Evolutionary conservation across 2,329 filamentous ascomycete species (phyloP).

Genomic region (Aspergillus spinulosporus): DNA sequence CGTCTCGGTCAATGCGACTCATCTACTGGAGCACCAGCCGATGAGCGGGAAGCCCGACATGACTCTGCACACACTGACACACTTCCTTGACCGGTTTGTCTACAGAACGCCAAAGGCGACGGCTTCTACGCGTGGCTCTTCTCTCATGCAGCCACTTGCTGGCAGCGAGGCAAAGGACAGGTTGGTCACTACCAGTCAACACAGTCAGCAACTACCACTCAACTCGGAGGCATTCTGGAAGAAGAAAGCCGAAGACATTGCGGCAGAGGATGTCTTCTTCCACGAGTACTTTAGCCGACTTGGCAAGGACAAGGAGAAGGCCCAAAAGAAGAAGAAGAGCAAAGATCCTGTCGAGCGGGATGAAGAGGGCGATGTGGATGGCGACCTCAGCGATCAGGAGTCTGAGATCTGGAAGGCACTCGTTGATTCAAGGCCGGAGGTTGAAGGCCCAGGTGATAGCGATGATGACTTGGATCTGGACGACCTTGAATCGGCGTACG

Average conservation of each 20-base stretch:
- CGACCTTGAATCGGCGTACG: constrained; percentile 54
- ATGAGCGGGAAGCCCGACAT: constrained; percentile 88
- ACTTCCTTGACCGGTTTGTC: constrained; percentile 98
- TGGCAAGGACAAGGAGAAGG: constrained; percentile 57
- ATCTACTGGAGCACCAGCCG: constrained; percentile 66
- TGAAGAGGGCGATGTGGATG: constrained; percentile 39
- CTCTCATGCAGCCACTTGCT: constrained; percentile 93
- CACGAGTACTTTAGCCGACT: constrained; percentile 89
- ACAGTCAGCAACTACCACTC: constrained; percentile 64
- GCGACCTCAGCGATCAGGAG: constrained; percentile 60
- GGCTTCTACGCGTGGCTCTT: constrained; percentile 68
- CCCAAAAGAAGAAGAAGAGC: constrained; percentile 52
- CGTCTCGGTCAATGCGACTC: constrained; percentile 77
- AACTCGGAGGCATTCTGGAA: constrained; percentile 92
- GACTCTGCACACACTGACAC: constrained; percentile 83
- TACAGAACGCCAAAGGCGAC: constrained; percentile 84
- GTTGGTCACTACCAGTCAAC: constrained; percentile 60
- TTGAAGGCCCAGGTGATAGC: constrained; percentile 59
- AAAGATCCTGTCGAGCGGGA: constrained; percentile 51
- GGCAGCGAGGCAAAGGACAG: constrained; percentile 62
- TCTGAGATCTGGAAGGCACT: constrained; percentile 92
- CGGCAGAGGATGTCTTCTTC: constrained; percentile 95
- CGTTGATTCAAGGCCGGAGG: constrained; percentile 74
- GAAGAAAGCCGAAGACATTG: constrained; percentile 82
- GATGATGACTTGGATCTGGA: constrained; percentile 61